phyloP scores from a whole-genome alignment of 2,329 filamentous ascomycete genomes.

The Aureobasidium melanogenum region DNA sequence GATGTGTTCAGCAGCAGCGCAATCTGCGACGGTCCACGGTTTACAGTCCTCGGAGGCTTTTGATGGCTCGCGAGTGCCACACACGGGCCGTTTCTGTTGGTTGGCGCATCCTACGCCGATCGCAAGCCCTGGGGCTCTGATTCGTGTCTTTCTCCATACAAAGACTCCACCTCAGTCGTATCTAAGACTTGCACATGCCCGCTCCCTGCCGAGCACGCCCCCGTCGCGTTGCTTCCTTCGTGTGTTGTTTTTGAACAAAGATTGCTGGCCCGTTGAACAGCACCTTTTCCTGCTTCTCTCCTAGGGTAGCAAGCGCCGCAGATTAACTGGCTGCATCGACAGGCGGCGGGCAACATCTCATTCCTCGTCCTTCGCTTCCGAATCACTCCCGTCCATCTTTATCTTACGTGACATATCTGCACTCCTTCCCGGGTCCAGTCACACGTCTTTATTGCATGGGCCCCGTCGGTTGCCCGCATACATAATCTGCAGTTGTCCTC shows the following conservation, averaged over 20 bases:
- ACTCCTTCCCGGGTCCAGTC: conserved; percentile 9
- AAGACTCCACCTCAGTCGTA: conserved; percentile 5
- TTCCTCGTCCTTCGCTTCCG: background rate
- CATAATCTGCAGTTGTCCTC: conserved; percentile 11
- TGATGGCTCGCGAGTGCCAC: background rate
- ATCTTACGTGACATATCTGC: conserved; percentile 10
- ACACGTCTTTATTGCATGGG: background rate
- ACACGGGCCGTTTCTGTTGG: conserved; percentile 3
- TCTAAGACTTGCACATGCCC: conserved; percentile 3
- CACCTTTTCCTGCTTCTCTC: background rate
- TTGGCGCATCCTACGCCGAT: conserved; percentile 9
- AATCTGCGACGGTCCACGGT: background rate
- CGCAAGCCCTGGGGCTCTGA: background rate
- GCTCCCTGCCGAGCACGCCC: conserved; percentile 4
- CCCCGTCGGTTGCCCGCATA: conserved; percentile 4
- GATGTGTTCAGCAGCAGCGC: background rate
- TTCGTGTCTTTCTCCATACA: conserved; percentile 3
- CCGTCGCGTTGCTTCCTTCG: background rate
- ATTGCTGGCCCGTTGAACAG: background rate
- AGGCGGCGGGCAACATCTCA: conserved; percentile 4
- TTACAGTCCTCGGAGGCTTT: background rate
- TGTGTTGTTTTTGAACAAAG: background rate
- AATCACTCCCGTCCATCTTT: background rate
- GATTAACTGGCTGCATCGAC: conserved; percentile 1
- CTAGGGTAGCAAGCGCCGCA: background rate